These are phyloP conservation scores for Alliaria petiolata DNA, from an alignment of 345 rosid species.

Conservation along the genomic window DNA sequence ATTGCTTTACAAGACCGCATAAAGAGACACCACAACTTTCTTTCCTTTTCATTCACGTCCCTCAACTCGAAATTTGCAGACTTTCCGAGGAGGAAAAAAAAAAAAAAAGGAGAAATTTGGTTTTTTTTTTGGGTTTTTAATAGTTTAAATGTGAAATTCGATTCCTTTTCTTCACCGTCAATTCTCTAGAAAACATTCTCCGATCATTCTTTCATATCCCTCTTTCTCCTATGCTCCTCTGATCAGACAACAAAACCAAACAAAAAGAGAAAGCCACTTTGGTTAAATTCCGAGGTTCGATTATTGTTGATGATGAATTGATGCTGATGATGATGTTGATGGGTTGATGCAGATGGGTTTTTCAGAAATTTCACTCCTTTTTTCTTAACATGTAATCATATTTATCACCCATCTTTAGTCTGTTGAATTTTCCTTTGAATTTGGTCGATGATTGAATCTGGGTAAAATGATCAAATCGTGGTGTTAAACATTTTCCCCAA, in stretches of 20 bases:
- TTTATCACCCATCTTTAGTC: too few species aligned
- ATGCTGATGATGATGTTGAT: constrained; percentile 29
- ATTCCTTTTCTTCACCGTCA: constrained; percentile 20
- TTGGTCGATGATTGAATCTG: constrained; percentile 12
- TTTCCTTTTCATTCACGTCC: constrained; percentile 24
- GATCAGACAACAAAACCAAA: constrained; percentile 27
- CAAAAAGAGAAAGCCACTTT: constrained; percentile 13
- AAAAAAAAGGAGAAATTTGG: background rate
- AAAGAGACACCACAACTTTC: constrained; percentile 37
- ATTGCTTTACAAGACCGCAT: constrained; percentile 41
- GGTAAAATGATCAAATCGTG: constrained; percentile 31
- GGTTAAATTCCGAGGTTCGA: constrained; percentile 23
- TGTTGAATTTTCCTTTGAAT: background rate
- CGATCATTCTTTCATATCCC: constrained; percentile 15
- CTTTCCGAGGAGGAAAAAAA: constrained; percentile 4
- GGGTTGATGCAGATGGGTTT: constrained; percentile 49
- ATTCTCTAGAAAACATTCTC: constrained; percentile 17
- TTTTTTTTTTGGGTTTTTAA: background rate
- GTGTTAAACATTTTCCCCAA: background rate
- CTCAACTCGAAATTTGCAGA: constrained; percentile 25
- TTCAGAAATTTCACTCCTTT: constrained; percentile 37
- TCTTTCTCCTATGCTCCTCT: constrained; percentile 20
- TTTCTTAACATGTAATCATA: constrained; percentile 38
- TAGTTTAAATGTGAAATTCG: background rate
- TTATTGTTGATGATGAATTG: constrained; percentile 22